Conservation (phyloP, 2,329 filamentous ascomycete genomes). For the Fusarium udum region DNA sequence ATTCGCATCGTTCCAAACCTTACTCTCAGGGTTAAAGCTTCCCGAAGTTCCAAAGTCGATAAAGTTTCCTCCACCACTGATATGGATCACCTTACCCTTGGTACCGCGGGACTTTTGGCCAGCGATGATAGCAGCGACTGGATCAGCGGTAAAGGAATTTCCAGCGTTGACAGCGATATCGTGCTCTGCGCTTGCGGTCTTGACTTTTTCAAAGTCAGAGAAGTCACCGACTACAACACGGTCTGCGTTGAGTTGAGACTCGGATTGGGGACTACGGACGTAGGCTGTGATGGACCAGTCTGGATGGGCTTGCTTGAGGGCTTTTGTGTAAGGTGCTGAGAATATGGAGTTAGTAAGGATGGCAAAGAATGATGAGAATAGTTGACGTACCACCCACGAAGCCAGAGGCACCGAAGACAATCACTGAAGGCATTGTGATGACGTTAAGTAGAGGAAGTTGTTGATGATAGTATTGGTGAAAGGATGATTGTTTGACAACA, state of each 20-base stretch:
- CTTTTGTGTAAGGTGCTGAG: background rate
- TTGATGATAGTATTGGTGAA: too few relatives aligned
- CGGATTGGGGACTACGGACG: background rate
- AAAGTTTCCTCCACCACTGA: slow-evolving; percentile 7
- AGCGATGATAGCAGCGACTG: slow-evolving; percentile 1
- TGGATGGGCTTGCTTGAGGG: slow-evolving; percentile 12
- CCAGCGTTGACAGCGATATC: slow-evolving; percentile 9
- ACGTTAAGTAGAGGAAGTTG: too few relatives aligned
- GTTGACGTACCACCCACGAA: slow-evolving; percentile 4
- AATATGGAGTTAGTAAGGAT: fast-evolving
- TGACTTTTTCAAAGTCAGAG: slow-evolving; percentile 2
- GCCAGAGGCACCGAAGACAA: slow-evolving; percentile 14
- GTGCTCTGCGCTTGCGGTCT: background rate
- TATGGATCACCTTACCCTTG: background rate
- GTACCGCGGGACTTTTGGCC: background rate
- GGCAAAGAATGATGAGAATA: fast-evolving
- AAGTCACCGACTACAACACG: background rate
- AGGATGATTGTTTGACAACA: too few relatives aligned
- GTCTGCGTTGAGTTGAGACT: background rate
- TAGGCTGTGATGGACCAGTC: slow-evolving; percentile 11
- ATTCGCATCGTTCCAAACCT: slow-evolving; percentile 12
- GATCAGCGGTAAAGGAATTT: background rate
- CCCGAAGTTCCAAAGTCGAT: slow-evolving; percentile 15
- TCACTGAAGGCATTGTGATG: slow-evolving; percentile 18
- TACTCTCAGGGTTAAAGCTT: background rate